These are phyloP conservation scores for Tetracentron sinense DNA, from an alignment of 164 flowering plant genomes.

Conservation along the genomic window DNA sequence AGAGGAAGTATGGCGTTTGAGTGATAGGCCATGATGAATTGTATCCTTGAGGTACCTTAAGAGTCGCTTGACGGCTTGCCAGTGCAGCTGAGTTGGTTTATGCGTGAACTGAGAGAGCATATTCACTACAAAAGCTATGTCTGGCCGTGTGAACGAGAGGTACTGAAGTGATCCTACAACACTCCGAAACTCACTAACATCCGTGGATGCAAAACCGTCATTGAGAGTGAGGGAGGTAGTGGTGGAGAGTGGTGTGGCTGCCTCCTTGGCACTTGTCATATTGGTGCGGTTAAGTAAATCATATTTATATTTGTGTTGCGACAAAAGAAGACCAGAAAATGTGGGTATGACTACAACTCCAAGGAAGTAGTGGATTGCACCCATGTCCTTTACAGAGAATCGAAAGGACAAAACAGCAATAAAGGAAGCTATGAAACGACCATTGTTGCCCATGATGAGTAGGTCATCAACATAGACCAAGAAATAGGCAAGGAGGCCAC, in stretches of 20 bases:
- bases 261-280: background rate
- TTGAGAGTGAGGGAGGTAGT: background rate
- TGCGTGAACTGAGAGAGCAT: too few species aligned
- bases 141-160: too few species aligned
- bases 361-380: background rate
- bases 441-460: background rate
- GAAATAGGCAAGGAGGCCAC: background rate
- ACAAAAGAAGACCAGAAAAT: background rate
- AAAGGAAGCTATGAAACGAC: background rate
- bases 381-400: constrained; percentile 17
- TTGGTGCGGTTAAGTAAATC: background rate
- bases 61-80: background rate
- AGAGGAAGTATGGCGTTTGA: background rate
- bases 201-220: background rate
- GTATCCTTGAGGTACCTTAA: background rate
- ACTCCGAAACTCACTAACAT: background rate
- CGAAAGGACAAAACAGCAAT: background rate
- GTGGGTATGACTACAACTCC: constrained; percentile 11
- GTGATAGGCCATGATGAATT: background rate
- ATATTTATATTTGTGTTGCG: constrained; percentile 1
- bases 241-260: background rate
- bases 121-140: too few species aligned
- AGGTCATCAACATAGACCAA: constrained; percentile 19
- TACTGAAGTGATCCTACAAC: too few species aligned
- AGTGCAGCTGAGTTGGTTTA: too few species aligned